Percentiles rank a stretch among this genome's conserved stretches.
Conservation (phyloP, 352 stramenopile genomes). For the Peronospora tabacina region DNA sequence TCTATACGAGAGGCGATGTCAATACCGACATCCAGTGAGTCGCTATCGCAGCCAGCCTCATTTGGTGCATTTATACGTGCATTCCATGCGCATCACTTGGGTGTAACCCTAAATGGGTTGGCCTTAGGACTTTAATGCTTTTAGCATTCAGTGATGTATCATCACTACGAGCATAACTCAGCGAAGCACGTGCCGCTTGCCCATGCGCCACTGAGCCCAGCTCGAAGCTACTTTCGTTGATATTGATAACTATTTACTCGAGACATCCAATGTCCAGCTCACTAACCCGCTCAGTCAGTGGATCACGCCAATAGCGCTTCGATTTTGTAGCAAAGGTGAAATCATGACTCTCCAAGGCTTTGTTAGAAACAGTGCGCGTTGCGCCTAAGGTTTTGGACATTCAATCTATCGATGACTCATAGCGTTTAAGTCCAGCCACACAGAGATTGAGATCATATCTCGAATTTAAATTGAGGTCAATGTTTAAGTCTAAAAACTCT, state of each 20-base stretch:
- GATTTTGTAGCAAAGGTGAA: not conserved
- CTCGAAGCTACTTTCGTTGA: no score
- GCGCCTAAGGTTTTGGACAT: not conserved
- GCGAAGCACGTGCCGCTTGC: no score
- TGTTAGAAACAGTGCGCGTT: not conserved
- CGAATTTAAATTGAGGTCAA: not conserved
- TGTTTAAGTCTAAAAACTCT: not conserved
- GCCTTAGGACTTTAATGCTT: no score
- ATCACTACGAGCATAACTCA: no score
- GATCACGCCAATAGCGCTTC: not conserved
- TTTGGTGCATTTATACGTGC: no score
- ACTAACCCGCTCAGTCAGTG: not conserved
- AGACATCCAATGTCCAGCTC: not conserved
- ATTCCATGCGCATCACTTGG: no score
- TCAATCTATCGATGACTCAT: not conserved
- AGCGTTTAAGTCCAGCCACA: not conserved
- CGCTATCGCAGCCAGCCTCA: not conserved
- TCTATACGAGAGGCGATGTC: no score
- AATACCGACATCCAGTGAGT: not conserved
- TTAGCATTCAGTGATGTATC: no score
- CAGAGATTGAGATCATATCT: not conserved
- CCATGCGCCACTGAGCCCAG: no score
- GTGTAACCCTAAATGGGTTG: no score
- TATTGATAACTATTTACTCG: no score
- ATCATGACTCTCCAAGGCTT: not conserved